Evolutionary conservation across 805 yeast species (phyloP), one percentile per base, ranked within the genome.

Genomic region (Wickerhamomyces alni): DNA sequence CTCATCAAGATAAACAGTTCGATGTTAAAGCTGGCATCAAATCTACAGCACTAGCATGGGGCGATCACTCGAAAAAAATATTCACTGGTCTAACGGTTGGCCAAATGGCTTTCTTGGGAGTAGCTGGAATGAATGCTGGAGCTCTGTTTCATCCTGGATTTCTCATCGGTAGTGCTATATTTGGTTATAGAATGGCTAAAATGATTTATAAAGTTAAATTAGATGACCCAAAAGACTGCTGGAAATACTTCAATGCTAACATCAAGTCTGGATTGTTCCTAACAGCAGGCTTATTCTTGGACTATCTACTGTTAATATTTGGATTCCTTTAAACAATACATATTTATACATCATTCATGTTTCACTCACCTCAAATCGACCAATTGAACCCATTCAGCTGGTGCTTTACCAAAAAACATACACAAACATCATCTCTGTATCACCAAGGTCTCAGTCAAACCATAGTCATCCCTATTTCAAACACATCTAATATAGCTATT

Each of bases 41-140:
- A 60, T 86, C 96, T 2, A 88, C 98, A 1, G 99, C 99, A 8
- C 71, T 93, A 49, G 89, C 85, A 2, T 94, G 99, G 99, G 95
- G 94, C 8, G 75, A 73, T 17, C 72, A 75, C 25, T 75, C 96
- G 1, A 88, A 84, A 57, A 72, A 77, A 10, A 76, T 88, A 31
- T 69, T 85, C 52, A 69, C 75, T 33, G 80, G 74, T 1, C 57
- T 88, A 47, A 74, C 87, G 7, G 67, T 68, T 2, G 78, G 77
- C 1, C 99, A 93, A 62, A 68, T 84, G 47, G 74, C 73, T 1
- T 61, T 80, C 30, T 74, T 78, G 45, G 67, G 79, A 2, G 46
- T 74, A 8, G 86, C 95, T 21, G 98, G 97, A 1, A 52, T 74
- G 17, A 63, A 80, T 57, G 80, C 82, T 36, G 84, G 91, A 15